These are phyloP conservation scores for Auriscalpium microsporum DNA, from an alignment of 768 basidiomycete species.

Conservation along the genomic window DNA sequence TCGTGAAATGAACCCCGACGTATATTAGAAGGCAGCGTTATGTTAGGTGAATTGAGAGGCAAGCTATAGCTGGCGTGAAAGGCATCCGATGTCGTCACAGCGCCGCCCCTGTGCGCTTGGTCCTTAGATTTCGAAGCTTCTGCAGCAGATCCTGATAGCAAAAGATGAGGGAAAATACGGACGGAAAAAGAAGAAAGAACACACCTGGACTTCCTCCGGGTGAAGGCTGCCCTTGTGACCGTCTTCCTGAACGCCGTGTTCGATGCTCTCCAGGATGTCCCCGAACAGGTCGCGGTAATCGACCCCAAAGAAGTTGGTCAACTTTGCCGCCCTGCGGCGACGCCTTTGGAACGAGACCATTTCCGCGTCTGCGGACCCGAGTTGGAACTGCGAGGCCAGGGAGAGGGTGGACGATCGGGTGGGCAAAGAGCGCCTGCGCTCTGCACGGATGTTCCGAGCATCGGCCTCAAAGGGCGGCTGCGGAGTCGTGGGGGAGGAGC, in stretches of 20 bases:
- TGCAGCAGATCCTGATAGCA: constrained; percentile 29
- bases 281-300: constrained; percentile 71
- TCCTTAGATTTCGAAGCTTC: constrained; percentile 45
- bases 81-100: constrained; percentile 16
- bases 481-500: constrained; percentile 18
- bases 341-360: constrained; percentile 59
- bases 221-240: constrained; percentile 51
- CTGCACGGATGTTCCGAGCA: constrained; percentile 4
- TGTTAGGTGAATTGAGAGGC: background rate
- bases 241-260: constrained; percentile 67
- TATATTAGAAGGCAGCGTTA: constrained; percentile 2
- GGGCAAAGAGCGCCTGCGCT: constrained; percentile 46
- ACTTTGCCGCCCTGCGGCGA: constrained; percentile 69
- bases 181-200: constrained; percentile 15
- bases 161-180: background rate
- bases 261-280: constrained; percentile 76
- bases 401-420: constrained; percentile 54
- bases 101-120: constrained; percentile 33
- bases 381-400: constrained; percentile 42
- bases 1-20: constrained; percentile 1
- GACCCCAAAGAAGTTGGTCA: constrained; percentile 83
- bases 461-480: constrained; percentile 8
- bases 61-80: constrained; percentile 5
- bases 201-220: constrained; percentile 65
- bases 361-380: constrained; percentile 35